Base-by-base conservation (phyloP, 2,329 filamentous ascomycete genomes). In the Claviceps arundinis region DNA sequence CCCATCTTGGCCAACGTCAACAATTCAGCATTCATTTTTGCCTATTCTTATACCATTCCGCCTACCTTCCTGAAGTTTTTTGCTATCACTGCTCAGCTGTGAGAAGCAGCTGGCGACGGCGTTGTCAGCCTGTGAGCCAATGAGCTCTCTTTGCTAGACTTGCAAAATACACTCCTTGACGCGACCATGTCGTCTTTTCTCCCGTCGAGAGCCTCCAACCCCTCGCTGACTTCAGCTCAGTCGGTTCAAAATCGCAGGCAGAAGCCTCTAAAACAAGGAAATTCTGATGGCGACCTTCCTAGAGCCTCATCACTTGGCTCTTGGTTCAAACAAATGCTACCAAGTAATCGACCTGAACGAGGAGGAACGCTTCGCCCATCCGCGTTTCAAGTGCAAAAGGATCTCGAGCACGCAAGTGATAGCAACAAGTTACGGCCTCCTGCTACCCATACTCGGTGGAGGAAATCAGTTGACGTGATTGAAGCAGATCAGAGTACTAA, bases 281-380 rank as follows among this genome's bases (percentile, higher is more conserved):
- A 14, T 1, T 24, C 13, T 30, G 37, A 34, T 5, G 14, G 17
- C 17, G 45, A 55, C 17, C 43, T 48, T 38, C 53, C 46, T 48
- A 58, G 48, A 7, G 48, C 51, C 8, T 24, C 52, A 19, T 71
- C 71, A 5, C 55, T 73, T 17, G 57, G 65, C 16, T 63, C 62
- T 48, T 72, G 74, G 59, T 60, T 77, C 49, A 70, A 62, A 52
- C 73, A 62, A 50, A 65, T 78, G 2, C 62, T 76, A 9, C 76
- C 76, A 0, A 74, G 70, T 55, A 68, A 71, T 52, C 72, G 70
- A 6, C 67, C 73, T 1, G 77, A 80, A 55, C 69, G 70, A 34
- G 75, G 77, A 19, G 71, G 75, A 9, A 78, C 76, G 1, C 52
- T 64, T 43, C 71, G 73, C 41, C 52, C 56, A 24, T 58, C 59